Conservation (phyloP, 768 basidiomycete genomes). For the Rhodosporidiobolus odoratus region DNA sequence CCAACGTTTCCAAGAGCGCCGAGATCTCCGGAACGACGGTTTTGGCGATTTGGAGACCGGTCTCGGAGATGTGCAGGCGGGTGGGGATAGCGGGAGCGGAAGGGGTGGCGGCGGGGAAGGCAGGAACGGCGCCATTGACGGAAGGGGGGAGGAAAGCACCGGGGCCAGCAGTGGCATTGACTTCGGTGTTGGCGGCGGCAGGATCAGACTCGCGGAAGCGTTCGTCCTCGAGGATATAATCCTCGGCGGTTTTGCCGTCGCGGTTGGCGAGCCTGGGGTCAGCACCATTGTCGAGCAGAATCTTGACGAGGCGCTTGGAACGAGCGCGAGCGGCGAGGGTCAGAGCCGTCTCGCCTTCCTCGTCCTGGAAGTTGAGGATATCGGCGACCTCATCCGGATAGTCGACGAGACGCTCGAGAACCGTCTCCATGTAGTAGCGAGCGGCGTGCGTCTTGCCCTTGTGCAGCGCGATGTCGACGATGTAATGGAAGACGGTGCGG, state of each 20-base stretch:
- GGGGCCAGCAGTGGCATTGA: not conserved
- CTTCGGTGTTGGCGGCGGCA: not conserved
- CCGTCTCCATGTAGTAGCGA: conserved; percentile 97
- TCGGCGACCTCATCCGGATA: conserved; percentile 95
- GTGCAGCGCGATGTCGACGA: conserved; percentile 93
- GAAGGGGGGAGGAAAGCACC: not conserved
- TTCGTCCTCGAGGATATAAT: conserved; percentile 98
- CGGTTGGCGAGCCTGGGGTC: conserved; percentile 90
- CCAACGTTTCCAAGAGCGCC: conserved; percentile 77
- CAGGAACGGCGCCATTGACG: not conserved
- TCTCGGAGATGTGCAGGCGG: conserved; percentile 77
- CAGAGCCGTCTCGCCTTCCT: conserved; percentile 95
- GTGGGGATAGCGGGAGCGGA: conserved; percentile 48
- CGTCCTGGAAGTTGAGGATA: conserved; percentile 98
- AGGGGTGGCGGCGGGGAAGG: not conserved
- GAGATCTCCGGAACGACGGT: conserved; percentile 78
- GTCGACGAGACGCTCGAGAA: conserved; percentile 75
- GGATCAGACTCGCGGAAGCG: conserved; percentile 59
- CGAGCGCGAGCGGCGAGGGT: conserved; percentile 94
- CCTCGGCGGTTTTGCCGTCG: conserved; percentile 94
- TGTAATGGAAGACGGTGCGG: conserved; percentile 95
- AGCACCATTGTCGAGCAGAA: conserved; percentile 91
- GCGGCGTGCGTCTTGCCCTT: conserved; percentile 98
- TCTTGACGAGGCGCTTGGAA: conserved; percentile 88
- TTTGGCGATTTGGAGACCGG: conserved; percentile 79